Conservation (phyloP, 495 filamentous ascomycete genomes). For the Talaromyces thailandensis region DNA sequence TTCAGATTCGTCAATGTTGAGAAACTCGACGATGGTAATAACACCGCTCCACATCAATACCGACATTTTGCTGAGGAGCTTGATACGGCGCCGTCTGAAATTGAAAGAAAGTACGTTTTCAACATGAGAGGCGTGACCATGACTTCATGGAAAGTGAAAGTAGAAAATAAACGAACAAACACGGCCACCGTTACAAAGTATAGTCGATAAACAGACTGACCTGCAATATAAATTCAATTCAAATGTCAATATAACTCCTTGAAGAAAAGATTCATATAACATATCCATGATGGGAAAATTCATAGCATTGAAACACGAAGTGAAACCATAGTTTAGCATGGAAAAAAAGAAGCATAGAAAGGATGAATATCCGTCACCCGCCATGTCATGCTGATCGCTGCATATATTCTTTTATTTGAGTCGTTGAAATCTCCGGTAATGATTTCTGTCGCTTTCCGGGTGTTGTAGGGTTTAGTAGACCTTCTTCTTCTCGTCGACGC, state of each 20-base stretch:
- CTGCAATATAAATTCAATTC: neutral
- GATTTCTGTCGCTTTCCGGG: neutral
- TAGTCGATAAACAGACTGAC: neutral
- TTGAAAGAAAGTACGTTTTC: slow-evolving; percentile 17
- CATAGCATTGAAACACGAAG: neutral
- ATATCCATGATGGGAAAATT: neutral
- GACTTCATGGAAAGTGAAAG: slow-evolving; percentile 14
- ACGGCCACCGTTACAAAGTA: neutral
- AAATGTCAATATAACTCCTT: slow-evolving; percentile 1
- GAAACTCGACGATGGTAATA: neutral
- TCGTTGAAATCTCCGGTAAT: neutral
- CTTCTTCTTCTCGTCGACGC: slow-evolving; percentile 99
- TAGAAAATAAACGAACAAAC: neutral
- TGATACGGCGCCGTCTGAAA: neutral
- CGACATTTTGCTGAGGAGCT: neutral
- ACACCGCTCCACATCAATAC: neutral
- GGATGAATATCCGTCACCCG: neutral
- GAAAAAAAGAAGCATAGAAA: neutral
- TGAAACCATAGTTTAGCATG: neutral
- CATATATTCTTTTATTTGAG: neutral
- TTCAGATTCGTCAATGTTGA: neutral
- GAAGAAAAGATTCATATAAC: neutral
- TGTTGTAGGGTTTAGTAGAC: slow-evolving; percentile 60
- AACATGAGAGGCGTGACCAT: slow-evolving; percentile 26
- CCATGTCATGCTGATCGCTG: neutral